Conservation (phyloP, 129 eudicot genomes). For the Glebionis coronaria region DNA sequence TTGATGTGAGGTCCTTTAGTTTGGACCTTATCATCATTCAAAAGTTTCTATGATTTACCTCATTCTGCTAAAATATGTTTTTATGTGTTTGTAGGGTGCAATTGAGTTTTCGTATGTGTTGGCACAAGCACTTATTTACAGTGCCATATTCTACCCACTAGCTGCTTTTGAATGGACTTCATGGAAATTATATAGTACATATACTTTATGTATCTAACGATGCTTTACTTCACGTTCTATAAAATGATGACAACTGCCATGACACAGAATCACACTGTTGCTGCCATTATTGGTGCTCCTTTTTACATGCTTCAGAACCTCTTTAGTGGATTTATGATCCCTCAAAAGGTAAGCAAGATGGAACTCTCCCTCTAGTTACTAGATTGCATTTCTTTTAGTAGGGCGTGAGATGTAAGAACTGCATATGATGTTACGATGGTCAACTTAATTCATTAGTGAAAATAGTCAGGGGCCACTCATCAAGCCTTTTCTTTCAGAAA, state of each 20-base stretch:
- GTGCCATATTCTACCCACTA: conserved; percentile 71
- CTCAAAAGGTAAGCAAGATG: too few relatives aligned
- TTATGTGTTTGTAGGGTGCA: too few relatives aligned
- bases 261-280: conserved; percentile 92
- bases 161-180: conserved; percentile 86
- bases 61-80: not conserved
- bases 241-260: conserved; percentile 99
- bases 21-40: too few relatives aligned
- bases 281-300: conserved; percentile 92
- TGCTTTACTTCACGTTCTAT: conserved; percentile 91
- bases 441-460: too few relatives aligned
- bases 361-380: too few relatives aligned
- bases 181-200: conserved; percentile 65
- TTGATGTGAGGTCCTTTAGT: conserved; percentile 84
- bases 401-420: too few relatives aligned
- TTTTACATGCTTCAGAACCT: conserved; percentile 98
- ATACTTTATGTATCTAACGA: conserved; percentile 68
- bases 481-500: too few relatives aligned
- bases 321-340: conserved; percentile 60
- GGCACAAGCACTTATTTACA: conserved; percentile 72
- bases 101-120: conserved; percentile 85
- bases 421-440: too few relatives aligned
- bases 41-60: too few relatives aligned
- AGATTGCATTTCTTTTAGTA: too few relatives aligned
- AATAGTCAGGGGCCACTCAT: too few relatives aligned